Evolutionary conservation across 2,329 filamentous ascomycete genomes (phyloP), one percentile per base, ranked within the genome.

Genomic region (Hawksworthiomyces lignivorus): DNA sequence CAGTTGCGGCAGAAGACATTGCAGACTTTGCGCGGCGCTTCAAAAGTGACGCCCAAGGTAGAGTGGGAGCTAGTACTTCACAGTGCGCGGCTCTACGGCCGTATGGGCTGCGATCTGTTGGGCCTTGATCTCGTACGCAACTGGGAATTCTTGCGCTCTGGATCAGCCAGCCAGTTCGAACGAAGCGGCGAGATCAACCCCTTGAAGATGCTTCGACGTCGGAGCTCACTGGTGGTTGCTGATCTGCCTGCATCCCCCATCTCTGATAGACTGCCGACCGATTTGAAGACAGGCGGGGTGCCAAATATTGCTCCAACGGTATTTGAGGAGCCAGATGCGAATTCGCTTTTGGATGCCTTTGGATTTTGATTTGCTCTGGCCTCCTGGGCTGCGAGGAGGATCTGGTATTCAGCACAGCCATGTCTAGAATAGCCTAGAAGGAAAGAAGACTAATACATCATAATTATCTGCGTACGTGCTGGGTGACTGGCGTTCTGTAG

Each of bases 311-410:
- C 81, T 14, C 80, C 87, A 2, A 87, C 83, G 17, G 80, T 82
- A 48, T 97, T 97, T 59, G 75, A 94, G 53, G 92, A 98, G 62
- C 92, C 92, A n/a, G 88, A 94, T 64, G 75, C 85, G 21, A 87
- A 78, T 58, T 90, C 87, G 45, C 64, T 98, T 56, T 69, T 97
- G 53, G 90, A 97, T 68, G 89, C 77, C 59, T 97, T 97, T 72
- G 90, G 90, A 1, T 92, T 97, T 58, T 97, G 53, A 53, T 10
- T 7, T 10, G 19, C 5, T 7, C 12, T 18, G 18, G 4, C 7
- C 10, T 21, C 6, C 30, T 4, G n/a, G 7, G 12, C 14, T 17
- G 10, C 7, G 19, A 33, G 17, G 14, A 4, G 10, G 9, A 19
- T 33, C n/a, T n/a, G n/a, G n/a, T n/a, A n/a, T n/a, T n/a, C n/a